These are phyloP conservation scores for Quercus robur DNA, from an alignment of 306 rosid genomes.

Conservation along the genomic window DNA sequence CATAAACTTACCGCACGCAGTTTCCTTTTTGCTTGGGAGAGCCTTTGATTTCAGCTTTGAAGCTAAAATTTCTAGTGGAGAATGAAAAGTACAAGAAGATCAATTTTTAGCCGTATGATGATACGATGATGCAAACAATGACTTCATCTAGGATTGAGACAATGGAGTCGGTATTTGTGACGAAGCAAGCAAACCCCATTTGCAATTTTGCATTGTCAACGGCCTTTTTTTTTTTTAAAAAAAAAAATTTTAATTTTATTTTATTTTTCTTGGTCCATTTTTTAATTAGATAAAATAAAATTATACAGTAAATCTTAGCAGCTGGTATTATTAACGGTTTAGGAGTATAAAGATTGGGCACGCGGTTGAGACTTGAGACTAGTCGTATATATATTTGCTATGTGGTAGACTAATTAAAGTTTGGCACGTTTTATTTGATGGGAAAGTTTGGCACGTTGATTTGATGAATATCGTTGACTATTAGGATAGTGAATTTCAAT, in stretches of 20 bases:
- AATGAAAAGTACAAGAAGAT: slow-evolving; percentile 27
- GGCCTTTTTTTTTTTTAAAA: not conserved
- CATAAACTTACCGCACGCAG: slow-evolving; percentile 31
- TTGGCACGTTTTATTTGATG: too few relatives aligned
- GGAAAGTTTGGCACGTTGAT: too few relatives aligned
- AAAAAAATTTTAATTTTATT: not conserved
- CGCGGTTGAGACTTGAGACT: not conserved
- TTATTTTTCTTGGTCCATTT: not conserved
- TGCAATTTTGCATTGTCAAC: not conserved
- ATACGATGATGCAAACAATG: slow-evolving; percentile 41
- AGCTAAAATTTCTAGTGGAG: slow-evolving; percentile 20
- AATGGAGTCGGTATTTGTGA: slow-evolving; percentile 32
- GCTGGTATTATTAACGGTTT: not conserved
- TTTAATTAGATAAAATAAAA: not conserved
- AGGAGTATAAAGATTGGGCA: not conserved
- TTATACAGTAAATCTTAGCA: not conserved
- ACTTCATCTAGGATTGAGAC: slow-evolving; percentile 47
- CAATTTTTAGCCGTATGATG: slow-evolving; percentile 16
- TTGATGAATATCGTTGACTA: too few relatives aligned
- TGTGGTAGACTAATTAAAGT: too few relatives aligned
- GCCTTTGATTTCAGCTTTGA: slow-evolving; percentile 29
- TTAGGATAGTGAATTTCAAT: too few relatives aligned
- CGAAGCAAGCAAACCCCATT: not conserved
- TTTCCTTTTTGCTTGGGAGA: slow-evolving; percentile 38
- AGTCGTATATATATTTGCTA: too few relatives aligned